Evolutionary conservation across 2,329 filamentous ascomycete genomes (phyloP).

Genomic region (Cladosporium sp.): DNA sequence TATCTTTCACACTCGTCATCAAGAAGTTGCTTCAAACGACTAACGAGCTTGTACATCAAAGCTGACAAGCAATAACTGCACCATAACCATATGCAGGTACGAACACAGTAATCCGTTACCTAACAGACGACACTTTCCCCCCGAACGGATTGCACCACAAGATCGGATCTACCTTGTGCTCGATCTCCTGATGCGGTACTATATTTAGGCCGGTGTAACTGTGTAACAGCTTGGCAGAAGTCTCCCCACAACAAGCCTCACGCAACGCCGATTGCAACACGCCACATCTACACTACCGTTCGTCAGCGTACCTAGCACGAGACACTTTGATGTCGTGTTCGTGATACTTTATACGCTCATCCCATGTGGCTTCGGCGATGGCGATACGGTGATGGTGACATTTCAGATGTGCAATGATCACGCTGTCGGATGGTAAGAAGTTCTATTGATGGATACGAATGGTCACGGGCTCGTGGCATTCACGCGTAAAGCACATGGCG

Average conservation of each 20-base stretch:
- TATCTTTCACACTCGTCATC: background rate
- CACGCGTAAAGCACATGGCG: background rate
- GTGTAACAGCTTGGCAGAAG: background rate
- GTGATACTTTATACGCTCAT: background rate
- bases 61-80: background rate
- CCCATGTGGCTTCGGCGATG: background rate
- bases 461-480: background rate
- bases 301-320: background rate
- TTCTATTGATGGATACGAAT: background rate
- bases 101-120: background rate
- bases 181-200: background rate
- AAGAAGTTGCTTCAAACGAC: background rate
- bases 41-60: background rate
- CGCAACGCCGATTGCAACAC: conserved; percentile 1
- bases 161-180: background rate
- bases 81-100: background rate
- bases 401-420: background rate
- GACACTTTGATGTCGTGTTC: background rate
- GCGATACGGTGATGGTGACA: background rate
- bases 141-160: background rate
- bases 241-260: background rate
- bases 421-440: background rate
- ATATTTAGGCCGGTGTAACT: background rate
- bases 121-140: background rate
- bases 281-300: background rate